Evolutionary conservation across 257 asterid species (phyloP).

Genomic region (Schizonepeta tenuifolia): DNA sequence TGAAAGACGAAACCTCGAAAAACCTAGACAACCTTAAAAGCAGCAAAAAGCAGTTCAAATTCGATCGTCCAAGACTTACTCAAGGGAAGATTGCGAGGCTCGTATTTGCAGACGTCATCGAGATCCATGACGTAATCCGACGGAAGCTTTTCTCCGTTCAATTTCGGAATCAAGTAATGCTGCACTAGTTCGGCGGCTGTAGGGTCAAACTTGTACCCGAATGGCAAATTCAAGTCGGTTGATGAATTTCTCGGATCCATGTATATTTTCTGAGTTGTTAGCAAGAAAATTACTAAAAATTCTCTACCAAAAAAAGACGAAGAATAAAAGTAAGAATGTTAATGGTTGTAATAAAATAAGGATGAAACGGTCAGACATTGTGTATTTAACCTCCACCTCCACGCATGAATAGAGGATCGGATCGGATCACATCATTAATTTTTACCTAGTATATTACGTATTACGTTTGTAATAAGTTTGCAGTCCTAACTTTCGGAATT

Average conservation of each 20-base stretch:
- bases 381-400: neutral
- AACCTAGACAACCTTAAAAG: neutral
- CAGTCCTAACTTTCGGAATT: no score
- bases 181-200: neutral
- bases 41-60: neutral
- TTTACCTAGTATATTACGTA: neutral
- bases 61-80: no score
- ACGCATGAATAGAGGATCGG: no score
- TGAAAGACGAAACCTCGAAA: no score
- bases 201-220: constrained; percentile 23
- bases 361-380: neutral
- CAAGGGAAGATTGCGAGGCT: constrained; percentile 13
- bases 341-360: neutral
- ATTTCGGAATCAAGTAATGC: constrained; percentile 19
- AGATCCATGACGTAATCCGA: neutral
- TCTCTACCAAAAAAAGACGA: no score
- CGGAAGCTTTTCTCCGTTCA: constrained; percentile 16
- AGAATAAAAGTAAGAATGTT: no score
- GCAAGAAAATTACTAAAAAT: no score
- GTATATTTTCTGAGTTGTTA: no score
- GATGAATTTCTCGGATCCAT: neutral
- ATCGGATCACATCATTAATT: no score
- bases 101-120: constrained; percentile 8
- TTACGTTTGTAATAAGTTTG: neutral
- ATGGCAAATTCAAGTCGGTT: neutral